Conservation (phyloP, 257 asterid genomes). For the Solanum phureja region DNA sequence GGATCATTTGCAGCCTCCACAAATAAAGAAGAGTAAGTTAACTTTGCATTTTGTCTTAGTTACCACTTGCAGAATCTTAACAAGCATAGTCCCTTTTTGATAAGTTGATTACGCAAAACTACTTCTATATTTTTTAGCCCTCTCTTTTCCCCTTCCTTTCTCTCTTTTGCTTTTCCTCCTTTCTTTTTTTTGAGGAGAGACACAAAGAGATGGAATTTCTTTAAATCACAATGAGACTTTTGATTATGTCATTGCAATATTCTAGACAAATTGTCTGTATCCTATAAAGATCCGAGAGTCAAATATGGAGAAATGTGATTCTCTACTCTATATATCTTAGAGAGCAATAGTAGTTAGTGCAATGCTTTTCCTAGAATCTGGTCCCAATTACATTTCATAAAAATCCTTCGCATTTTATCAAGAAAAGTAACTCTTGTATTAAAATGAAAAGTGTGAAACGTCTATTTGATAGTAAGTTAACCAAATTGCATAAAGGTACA, state of each 20-base stretch:
- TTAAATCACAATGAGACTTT: neutral
- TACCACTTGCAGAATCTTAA: neutral
- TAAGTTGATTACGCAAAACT: neutral
- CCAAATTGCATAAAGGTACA: neutral
- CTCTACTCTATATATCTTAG: neutral
- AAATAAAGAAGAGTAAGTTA: slow-evolving; percentile 1
- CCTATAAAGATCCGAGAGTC: neutral
- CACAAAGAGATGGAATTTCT: neutral
- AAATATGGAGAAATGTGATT: neutral
- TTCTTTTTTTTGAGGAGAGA: neutral
- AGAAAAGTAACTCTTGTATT: neutral
- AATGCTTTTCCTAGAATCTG: neutral
- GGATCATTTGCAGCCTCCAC: slow-evolving; percentile 96
- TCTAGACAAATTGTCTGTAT: neutral
- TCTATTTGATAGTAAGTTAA: neutral
- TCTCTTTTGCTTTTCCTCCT: neutral
- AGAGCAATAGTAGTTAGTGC: neutral
- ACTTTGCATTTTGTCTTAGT: neutral
- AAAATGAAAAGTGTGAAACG: neutral
- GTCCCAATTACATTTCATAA: neutral
- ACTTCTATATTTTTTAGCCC: neutral
- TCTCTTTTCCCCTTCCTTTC: neutral
- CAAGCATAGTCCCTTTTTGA: neutral
- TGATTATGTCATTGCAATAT: neutral
- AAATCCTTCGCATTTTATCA: neutral